Percentiles rank a stretch among this genome's conserved stretches.
Evolutionary conservation across 352 stramenopile species (phyloP).

Genomic region (Globisporangium carolinianum): DNA sequence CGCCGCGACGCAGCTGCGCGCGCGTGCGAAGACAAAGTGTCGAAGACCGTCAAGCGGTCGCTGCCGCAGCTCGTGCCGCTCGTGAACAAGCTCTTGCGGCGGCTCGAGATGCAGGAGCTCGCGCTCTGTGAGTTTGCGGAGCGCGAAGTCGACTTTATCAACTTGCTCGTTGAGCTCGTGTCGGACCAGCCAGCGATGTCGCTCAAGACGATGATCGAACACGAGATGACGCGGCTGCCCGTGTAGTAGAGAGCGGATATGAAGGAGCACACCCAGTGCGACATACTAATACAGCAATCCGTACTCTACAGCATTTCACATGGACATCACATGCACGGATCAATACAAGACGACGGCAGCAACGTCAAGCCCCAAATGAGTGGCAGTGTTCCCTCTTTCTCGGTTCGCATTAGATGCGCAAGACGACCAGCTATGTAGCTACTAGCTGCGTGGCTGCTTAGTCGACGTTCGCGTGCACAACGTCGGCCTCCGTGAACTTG

Average conservation of each 20-base stretch:
- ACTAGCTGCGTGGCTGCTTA: conserved; percentile 33
- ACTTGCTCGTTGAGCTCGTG: conserved; percentile 68
- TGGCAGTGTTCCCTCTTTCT: conserved; percentile 30
- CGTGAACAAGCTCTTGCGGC: conserved; percentile 60
- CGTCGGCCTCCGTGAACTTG: conserved; percentile 88
- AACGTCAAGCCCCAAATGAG: too few relatives aligned
- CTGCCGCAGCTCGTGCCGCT: conserved; percentile 61
- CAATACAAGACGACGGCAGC: too few relatives aligned
- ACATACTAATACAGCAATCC: too few relatives aligned
- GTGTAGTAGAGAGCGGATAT: conserved; percentile 2
- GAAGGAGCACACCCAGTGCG: background rate
- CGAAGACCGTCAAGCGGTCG: conserved; percentile 45
- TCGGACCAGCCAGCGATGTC: conserved; percentile 58
- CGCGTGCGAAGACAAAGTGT: conserved; percentile 54
- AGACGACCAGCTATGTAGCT: background rate
- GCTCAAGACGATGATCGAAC: conserved; percentile 63
- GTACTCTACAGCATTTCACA: too few relatives aligned
- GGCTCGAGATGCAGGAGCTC: conserved; percentile 67
- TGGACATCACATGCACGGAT: too few relatives aligned
- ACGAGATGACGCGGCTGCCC: conserved; percentile 55
- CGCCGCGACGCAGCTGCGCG: conserved; percentile 26
- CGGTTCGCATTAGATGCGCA: conserved; percentile 9
- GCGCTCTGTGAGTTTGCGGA: conserved; percentile 65
- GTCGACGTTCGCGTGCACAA: conserved; percentile 85
- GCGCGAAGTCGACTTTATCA: conserved; percentile 77